Base-by-base conservation (phyloP, 2,329 filamentous ascomycete genomes). In the Trichoderma asperellum region DNA sequence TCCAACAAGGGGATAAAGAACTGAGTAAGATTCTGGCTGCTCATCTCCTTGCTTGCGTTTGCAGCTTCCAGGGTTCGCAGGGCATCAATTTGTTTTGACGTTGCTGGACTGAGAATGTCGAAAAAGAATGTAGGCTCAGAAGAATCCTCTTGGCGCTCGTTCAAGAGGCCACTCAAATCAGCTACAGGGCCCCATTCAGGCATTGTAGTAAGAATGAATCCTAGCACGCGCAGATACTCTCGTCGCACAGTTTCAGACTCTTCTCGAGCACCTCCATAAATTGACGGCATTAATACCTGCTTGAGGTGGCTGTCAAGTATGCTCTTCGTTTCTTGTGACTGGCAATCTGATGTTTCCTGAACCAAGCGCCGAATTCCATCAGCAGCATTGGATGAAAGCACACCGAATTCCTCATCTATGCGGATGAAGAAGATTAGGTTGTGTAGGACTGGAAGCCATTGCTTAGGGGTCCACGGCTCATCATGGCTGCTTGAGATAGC, bases 1-100 rank as follows among this genome's bases (percentile, higher is more conserved):
- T 99, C 96, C 11, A 98, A 85, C 24, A 99, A 84, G 0, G 96
- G 96, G 52, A 99, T 88, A 76, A 98, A 93, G 76, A 97, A 92
- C 21, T 95, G 91, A 70, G 91, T 90, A 72, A 97, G 85, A 75
- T 97, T 97, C 64, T 89, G 88, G 75, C 92, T 92, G 71, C 87
- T 87, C 70, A 99, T 83, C 60, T 88, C 84, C 14, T 87, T 85
- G 68, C 85, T 85, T 11, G 83, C 79, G 68, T 92, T 92, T 71
- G 91, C 90, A 10, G 86, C 82, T 68, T 92, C 89, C 14, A 99
- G 84, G 68, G 93, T 86, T 70, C 92, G 89, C 47, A 99, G 83
- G 2, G 96, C 94, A 73, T 94, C 91, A 66, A 96, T 85, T 75
- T 97, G 92, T 72, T 93, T 90, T 70, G 96, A 90, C 43, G 94